These are phyloP conservation scores for Steccherinum ochraceum DNA, from an alignment of 768 basidiomycete species.

Conservation along the genomic window DNA sequence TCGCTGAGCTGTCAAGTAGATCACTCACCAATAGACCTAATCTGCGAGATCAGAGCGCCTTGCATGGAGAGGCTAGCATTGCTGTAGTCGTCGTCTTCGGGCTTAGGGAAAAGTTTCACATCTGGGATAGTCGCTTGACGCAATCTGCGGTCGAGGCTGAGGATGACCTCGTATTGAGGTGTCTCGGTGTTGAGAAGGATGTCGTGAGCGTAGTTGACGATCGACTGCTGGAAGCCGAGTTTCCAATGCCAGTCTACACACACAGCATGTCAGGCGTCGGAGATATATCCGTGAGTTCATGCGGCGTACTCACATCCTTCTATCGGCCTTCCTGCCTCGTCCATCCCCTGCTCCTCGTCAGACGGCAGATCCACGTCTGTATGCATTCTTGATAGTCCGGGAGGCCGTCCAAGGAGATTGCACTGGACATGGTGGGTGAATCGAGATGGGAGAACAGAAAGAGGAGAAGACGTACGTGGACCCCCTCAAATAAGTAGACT, in stretches of 20 bases:
- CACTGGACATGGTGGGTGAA: slow-evolving; percentile 37
- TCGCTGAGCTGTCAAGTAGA: too few relatives aligned
- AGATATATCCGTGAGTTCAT: not conserved
- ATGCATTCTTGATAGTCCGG: slow-evolving; percentile 29
- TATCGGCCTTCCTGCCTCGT: slow-evolving; percentile 37
- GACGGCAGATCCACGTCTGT: slow-evolving; percentile 47
- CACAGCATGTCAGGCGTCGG: slow-evolving; percentile 50
- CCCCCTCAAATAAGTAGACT: slow-evolving; percentile 46
- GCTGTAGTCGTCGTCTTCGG: slow-evolving; percentile 40
- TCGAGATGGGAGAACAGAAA: slow-evolving; percentile 22
- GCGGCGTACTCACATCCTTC: slow-evolving; percentile 42
- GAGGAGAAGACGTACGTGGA: slow-evolving; percentile 33
- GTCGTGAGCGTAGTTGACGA: slow-evolving; percentile 48
- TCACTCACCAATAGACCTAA: slow-evolving; percentile 45
- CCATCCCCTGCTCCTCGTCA: slow-evolving; percentile 45
- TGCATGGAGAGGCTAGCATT: slow-evolving; percentile 44
- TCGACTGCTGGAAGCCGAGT: slow-evolving; percentile 43
- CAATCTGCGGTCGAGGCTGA: slow-evolving; percentile 63
- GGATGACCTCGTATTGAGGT: slow-evolving; percentile 55
- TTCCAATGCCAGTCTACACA: slow-evolving; percentile 53
- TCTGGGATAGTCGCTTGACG: slow-evolving; percentile 56
- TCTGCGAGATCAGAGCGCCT: slow-evolving; percentile 50
- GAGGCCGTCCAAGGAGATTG: slow-evolving; percentile 34
- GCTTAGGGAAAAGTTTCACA: slow-evolving; percentile 34
- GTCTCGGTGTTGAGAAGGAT: slow-evolving; percentile 51